Conservation (phyloP, 805 yeast genomes). For the Henningerozyma blattae region DNA sequence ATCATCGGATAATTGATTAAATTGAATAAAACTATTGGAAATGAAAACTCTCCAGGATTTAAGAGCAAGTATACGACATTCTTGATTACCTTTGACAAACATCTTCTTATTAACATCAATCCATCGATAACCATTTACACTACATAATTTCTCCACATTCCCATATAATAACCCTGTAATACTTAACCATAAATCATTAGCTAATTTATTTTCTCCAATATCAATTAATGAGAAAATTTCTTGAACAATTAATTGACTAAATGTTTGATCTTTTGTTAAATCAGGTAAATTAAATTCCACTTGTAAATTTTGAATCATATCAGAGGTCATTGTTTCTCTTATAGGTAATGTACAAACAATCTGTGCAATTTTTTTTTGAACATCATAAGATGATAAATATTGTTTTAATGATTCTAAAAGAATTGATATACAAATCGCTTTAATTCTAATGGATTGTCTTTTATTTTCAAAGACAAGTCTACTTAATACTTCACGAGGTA, state of each 20-base stretch:
- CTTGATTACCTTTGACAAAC: no score
- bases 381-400: constrained; percentile 6
- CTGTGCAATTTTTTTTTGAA: constrained; percentile 4
- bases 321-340: constrained; percentile 6
- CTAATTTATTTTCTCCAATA: constrained; percentile 14
- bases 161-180: constrained; percentile 17
- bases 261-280: constrained; percentile 2
- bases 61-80: no score
- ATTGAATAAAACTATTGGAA: no score
- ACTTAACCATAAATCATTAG: constrained; percentile 22
- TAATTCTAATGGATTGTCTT: constrained; percentile 8
- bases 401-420: constrained; percentile 17
- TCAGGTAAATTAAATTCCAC: background rate
- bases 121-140: constrained; percentile 11
- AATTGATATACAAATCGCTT: constrained; percentile 10
- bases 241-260: constrained; percentile 6
- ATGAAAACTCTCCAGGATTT: background rate
- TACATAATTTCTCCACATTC: constrained; percentile 3
- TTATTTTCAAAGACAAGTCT: constrained; percentile 14
- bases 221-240: constrained; percentile 5
- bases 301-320: constrained; percentile 2
- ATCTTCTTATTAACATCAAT: constrained; percentile 9
- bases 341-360: constrained; percentile 7
- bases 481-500: constrained; percentile 17
- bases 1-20: no score